These are phyloP conservation scores for Nothopassalora personata DNA, from an alignment of 2,329 filamentous ascomycete species.

Conservation along the genomic window DNA sequence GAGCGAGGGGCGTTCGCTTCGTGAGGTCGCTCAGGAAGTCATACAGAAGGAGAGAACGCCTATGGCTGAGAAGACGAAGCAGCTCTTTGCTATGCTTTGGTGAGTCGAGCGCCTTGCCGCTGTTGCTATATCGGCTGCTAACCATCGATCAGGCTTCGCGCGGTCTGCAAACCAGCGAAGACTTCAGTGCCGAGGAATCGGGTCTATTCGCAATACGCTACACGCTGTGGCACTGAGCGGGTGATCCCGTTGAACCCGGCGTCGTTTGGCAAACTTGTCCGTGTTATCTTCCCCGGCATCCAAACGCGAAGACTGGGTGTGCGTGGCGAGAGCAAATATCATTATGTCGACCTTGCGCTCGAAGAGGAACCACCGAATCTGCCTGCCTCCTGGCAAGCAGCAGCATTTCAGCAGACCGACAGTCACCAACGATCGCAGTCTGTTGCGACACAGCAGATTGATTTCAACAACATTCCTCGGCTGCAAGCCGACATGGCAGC, in stretches of 20 bases:
- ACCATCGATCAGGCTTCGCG: slow-evolving; percentile 58
- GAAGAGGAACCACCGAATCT: slow-evolving; percentile 39
- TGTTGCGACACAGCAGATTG: slow-evolving; percentile 28
- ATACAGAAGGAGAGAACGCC: slow-evolving; percentile 75
- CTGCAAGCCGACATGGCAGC: slow-evolving; percentile 45
- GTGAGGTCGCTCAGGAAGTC: slow-evolving; percentile 69
- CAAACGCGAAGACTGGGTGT: slow-evolving; percentile 89
- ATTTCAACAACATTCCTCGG: slow-evolving; percentile 40
- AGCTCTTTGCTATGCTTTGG: slow-evolving; percentile 87
- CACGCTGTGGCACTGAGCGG: slow-evolving; percentile 83
- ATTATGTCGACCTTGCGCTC: slow-evolving; percentile 62
- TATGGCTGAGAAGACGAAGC: slow-evolving; percentile 75
- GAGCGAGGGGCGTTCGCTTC: slow-evolving; percentile 62
- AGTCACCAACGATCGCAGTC: slow-evolving; percentile 29
- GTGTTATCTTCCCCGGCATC: slow-evolving; percentile 91
- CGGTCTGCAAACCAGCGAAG: slow-evolving; percentile 67
- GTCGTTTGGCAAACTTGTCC: slow-evolving; percentile 94
- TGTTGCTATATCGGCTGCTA: slow-evolving; percentile 14
- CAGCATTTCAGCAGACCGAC: slow-evolving; percentile 15
- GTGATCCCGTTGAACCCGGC: slow-evolving; percentile 95
- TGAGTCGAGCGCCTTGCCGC: slow-evolving; percentile 42
- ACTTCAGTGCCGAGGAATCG: slow-evolving; percentile 86
- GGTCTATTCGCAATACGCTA: slow-evolving; percentile 93
- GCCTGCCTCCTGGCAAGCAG: slow-evolving; percentile 20
- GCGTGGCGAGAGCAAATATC: slow-evolving; percentile 95